A percentile compares a stretch with the other conserved stretches of the same genome.
phyloP scores from a whole-genome alignment of 2,329 filamentous ascomycete genomes.

The Neonectria neomacrospora region DNA sequence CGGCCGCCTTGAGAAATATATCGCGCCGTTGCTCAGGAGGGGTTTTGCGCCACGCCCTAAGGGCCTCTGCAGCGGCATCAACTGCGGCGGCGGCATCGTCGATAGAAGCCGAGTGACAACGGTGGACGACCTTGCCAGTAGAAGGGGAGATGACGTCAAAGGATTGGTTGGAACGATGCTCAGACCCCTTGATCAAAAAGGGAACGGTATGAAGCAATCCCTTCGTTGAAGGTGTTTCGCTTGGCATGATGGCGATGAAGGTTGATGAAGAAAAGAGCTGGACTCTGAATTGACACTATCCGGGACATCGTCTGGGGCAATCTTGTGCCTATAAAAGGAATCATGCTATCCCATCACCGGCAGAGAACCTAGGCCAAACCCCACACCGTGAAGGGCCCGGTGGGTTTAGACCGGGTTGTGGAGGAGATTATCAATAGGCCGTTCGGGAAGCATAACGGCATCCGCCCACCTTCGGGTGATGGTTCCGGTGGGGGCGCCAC shows the following conservation, averaged over 20 bases:
- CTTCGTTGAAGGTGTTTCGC: constrained; percentile 16
- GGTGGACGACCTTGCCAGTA: constrained; percentile 63
- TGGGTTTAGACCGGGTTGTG: constrained; percentile 29
- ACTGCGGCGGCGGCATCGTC: constrained; percentile 65
- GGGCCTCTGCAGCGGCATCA: constrained; percentile 70
- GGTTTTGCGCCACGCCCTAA: constrained; percentile 74
- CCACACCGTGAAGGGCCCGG: constrained; percentile 30
- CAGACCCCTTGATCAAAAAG: constrained; percentile 57
- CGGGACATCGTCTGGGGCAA: constrained; percentile 2
- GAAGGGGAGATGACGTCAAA: constrained; percentile 68
- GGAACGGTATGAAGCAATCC: constrained; percentile 47
- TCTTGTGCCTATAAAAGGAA: constrained; percentile 33
- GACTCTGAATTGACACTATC: neutral
- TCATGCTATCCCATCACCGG: constrained; percentile 1
- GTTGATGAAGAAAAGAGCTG: neutral
- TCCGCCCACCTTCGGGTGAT: constrained; percentile 7
- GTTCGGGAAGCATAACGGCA: constrained; percentile 15
- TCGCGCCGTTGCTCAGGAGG: constrained; percentile 71
- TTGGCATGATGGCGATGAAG: constrained; percentile 32
- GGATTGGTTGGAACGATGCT: constrained; percentile 57
- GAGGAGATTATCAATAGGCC: constrained; percentile 29
- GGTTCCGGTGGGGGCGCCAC: constrained; percentile 12
- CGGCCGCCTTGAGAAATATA: constrained; percentile 76
- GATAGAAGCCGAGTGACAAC: constrained; percentile 67
- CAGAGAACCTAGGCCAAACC: constrained; percentile 18